These are phyloP conservation scores for Pterocarpus macrocarpus DNA, from an alignment of 306 rosid genomes.

Conservation along the genomic window DNA sequence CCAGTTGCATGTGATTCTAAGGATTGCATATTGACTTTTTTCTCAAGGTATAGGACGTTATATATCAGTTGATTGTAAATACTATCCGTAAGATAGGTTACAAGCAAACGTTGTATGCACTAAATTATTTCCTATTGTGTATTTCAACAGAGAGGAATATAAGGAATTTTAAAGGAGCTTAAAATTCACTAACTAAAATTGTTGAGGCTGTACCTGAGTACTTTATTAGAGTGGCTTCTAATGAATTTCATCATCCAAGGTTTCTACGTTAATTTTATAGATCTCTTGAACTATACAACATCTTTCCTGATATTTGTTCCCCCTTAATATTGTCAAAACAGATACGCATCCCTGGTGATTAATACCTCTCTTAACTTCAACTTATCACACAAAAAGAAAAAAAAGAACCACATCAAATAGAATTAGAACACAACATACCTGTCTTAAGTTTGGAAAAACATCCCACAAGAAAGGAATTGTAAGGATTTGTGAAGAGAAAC, in stretches of 20 bases:
- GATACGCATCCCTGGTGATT: conserved; percentile 12
- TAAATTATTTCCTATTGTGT: conserved; percentile 9
- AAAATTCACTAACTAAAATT: background rate
- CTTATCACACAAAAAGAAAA: background rate
- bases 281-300: conserved; percentile 21
- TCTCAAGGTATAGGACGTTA: background rate
- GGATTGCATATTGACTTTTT: background rate
- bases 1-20: background rate
- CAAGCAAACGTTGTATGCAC: conserved; percentile 9
- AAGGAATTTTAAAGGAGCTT: conserved; percentile 24
- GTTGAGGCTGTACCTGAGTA: background rate
- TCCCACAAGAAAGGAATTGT: conserved; percentile 79
- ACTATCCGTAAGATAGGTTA: conserved; percentile 24
- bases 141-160: background rate
- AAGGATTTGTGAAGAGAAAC: conserved; percentile 90
- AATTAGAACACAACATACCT: conserved; percentile 54
- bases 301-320: background rate
- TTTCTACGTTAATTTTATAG: conserved; percentile 6
- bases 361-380: conserved; percentile 15
- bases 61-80: conserved; percentile 33
- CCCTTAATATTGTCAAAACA: conserved; percentile 41
- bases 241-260: conserved; percentile 22
- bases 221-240: conserved; percentile 23
- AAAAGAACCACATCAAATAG: conserved; percentile 44
- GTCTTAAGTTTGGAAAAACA: conserved; percentile 66